Evolutionary conservation across 805 yeast genomes (phyloP).

Genomic region (Diddensiella caesifluorescens): DNA sequence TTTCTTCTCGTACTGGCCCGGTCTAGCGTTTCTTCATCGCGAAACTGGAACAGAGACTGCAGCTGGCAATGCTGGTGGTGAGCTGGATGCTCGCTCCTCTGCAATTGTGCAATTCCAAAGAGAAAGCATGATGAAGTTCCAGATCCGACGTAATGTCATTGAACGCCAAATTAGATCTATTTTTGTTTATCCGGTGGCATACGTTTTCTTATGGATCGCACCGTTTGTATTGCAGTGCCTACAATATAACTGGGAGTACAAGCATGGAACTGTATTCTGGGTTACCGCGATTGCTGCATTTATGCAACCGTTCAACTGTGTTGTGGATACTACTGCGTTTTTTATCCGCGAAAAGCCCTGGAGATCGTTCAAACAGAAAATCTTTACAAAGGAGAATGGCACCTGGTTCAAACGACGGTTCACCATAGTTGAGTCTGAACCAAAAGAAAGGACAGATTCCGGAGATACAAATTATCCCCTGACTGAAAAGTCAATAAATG

Average conservation of each 20-base stretch:
- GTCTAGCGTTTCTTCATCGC: conserved; percentile 17
- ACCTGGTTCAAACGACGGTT: conserved; percentile 11
- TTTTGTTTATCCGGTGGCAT: conserved; percentile 80
- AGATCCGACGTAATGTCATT: conserved; percentile 58
- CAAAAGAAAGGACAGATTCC: too few species aligned
- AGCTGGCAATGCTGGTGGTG: conserved; percentile 4
- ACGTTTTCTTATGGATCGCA: conserved; percentile 73
- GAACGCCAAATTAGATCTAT: conserved; percentile 74
- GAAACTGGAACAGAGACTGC: not conserved
- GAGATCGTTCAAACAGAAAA: conserved; percentile 14
- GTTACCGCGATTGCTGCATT: conserved; percentile 62
- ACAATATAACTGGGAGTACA: conserved; percentile 44
- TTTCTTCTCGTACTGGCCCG: conserved; percentile 18
- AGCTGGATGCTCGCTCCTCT: conserved; percentile 12
- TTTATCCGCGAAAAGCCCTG: conserved; percentile 52
- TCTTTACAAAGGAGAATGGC: conserved; percentile 17
- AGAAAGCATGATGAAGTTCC: conserved; percentile 56
- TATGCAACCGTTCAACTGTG: conserved; percentile 75
- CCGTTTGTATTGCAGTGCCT: conserved; percentile 67
- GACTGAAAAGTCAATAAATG: too few species aligned
- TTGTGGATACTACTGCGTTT: conserved; percentile 72
- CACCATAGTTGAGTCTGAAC: too few species aligned
- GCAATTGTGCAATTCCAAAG: conserved; percentile 41
- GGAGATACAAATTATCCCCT: too few species aligned
- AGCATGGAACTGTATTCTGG: conserved; percentile 54